Evolutionary conservation across 345 rosid genomes (phyloP).

Genomic region (Eucalyptus albens): DNA sequence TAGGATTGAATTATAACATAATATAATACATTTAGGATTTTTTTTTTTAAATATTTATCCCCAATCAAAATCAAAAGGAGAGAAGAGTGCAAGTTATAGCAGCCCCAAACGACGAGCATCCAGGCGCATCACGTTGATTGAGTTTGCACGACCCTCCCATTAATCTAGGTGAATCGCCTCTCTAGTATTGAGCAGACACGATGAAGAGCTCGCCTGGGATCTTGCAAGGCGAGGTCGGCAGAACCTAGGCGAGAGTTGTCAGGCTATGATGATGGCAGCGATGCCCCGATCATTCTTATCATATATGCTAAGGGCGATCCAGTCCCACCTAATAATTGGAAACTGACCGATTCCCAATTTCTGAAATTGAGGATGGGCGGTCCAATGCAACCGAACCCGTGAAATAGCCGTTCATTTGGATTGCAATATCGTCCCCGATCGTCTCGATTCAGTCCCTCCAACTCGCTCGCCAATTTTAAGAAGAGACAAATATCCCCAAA

Average conservation of each 20-base stretch:
- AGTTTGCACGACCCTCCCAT: no score
- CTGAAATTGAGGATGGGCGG: no score
- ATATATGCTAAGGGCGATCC: accelerated
- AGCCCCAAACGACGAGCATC: background rate
- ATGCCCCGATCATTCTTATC: background rate
- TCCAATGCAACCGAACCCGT: no score
- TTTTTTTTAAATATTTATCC: no score
- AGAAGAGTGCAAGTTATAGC: no score
- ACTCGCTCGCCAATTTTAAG: accelerated
- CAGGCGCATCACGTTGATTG: accelerated
- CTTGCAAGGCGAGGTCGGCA: background rate
- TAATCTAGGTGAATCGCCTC: no score
- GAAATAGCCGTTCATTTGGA: background rate
- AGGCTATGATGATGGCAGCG: background rate
- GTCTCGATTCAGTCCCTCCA: background rate
- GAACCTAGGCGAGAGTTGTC: background rate
- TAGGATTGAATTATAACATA: accelerated
- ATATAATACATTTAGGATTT: accelerated
- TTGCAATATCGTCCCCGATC: background rate
- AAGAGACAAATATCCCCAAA: background rate
- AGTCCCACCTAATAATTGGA: no score
- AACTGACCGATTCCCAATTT: no score
- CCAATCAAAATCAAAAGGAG: no score
- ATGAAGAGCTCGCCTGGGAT: background rate
- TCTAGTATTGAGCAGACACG: no score